A percentile compares a stretch with the other conserved stretches of the same genome.
Conservation (phyloP, 371 early-diverging fungal genomes). For the Fennellomyces sp. region DNA sequence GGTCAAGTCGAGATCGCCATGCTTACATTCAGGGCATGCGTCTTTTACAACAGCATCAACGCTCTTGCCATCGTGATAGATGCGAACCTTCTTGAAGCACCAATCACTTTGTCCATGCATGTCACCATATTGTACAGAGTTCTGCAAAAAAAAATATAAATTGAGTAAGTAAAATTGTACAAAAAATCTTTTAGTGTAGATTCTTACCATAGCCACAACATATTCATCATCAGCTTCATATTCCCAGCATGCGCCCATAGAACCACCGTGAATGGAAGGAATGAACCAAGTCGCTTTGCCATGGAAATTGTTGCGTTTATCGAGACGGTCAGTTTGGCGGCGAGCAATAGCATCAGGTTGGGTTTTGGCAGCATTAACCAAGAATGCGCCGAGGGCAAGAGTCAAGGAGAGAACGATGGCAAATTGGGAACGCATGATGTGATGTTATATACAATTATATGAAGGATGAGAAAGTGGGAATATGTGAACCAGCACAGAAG, state of each 20-base stretch:
- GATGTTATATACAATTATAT: slow-evolving; percentile 3
- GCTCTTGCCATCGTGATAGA: slow-evolving; percentile 18
- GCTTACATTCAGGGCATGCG: slow-evolving; percentile 33
- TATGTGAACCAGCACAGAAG: slow-evolving; percentile 11
- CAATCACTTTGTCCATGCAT: slow-evolving; percentile 23
- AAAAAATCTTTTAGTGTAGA: background rate
- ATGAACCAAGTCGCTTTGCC: slow-evolving; percentile 33
- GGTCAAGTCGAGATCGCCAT: slow-evolving; percentile 30
- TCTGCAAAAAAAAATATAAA: slow-evolving; percentile 5
- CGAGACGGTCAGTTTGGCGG: background rate
- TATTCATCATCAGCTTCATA: slow-evolving; percentile 21
- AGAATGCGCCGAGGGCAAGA: slow-evolving; percentile 3
- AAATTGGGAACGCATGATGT: slow-evolving; percentile 9
- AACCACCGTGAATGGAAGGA: slow-evolving; percentile 30
- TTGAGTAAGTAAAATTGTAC: background rate
- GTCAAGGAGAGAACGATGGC: background rate
- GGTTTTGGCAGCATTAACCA: background rate
- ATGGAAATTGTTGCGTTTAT: background rate
- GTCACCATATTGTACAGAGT: slow-evolving; percentile 23
- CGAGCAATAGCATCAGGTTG: slow-evolving; percentile 2
- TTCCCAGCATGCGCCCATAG: slow-evolving; percentile 28
- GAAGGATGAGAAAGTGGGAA: background rate
- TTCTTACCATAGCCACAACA: slow-evolving; percentile 31
- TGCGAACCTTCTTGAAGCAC: slow-evolving; percentile 30
- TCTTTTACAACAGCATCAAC: slow-evolving; percentile 28